Percentiles rank a stretch among this genome's conserved stretches.
Conservation (phyloP, 2,329 filamentous ascomycete species). For the Aspergillus versicolor region DNA sequence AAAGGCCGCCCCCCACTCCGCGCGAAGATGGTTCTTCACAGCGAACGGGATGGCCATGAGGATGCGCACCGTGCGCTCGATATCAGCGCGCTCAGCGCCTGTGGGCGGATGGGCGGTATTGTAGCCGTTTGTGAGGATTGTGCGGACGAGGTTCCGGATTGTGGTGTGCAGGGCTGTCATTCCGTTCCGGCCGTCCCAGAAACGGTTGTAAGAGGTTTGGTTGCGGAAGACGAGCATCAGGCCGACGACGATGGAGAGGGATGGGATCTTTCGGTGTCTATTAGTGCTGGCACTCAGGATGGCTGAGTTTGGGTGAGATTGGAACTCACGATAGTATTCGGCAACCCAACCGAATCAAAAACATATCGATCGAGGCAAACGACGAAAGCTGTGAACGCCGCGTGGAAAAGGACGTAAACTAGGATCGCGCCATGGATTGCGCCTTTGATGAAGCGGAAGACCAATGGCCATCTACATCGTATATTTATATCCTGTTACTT, state of each 20-base stretch:
- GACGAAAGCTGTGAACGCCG: slow-evolving; percentile 57
- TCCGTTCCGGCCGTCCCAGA: slow-evolving; percentile 61
- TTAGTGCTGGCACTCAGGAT: neutral
- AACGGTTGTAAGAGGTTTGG: slow-evolving; percentile 63
- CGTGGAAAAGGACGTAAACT: slow-evolving; percentile 57
- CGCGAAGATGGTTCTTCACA: slow-evolving; percentile 63
- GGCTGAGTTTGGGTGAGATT: neutral
- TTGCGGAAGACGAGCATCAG: slow-evolving; percentile 69
- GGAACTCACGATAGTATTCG: slow-evolving; percentile 54
- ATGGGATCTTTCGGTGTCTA: slow-evolving; percentile 49
- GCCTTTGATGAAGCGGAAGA: slow-evolving; percentile 64
- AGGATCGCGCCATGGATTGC: slow-evolving; percentile 61
- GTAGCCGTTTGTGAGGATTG: slow-evolving; percentile 53
- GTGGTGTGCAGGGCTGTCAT: slow-evolving; percentile 58
- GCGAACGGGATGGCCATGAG: slow-evolving; percentile 63
- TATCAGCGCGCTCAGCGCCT: slow-evolving; percentile 52
- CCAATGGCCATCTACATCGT: slow-evolving; percentile 56
- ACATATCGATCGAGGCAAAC: slow-evolving; percentile 58
- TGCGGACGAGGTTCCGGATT: slow-evolving; percentile 59
- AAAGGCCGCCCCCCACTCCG: slow-evolving; percentile 58
- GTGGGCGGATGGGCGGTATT: slow-evolving; percentile 31
- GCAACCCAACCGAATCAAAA: slow-evolving; percentile 53
- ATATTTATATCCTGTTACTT: neutral
- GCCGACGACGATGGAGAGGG: slow-evolving; percentile 64
- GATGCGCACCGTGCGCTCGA: slow-evolving; percentile 59